Percentiles rank a stretch among this genome's conserved stretches.
Conservation (phyloP, 148 eudicot genomes). For the Mesembryanthemum crystallinum region DNA sequence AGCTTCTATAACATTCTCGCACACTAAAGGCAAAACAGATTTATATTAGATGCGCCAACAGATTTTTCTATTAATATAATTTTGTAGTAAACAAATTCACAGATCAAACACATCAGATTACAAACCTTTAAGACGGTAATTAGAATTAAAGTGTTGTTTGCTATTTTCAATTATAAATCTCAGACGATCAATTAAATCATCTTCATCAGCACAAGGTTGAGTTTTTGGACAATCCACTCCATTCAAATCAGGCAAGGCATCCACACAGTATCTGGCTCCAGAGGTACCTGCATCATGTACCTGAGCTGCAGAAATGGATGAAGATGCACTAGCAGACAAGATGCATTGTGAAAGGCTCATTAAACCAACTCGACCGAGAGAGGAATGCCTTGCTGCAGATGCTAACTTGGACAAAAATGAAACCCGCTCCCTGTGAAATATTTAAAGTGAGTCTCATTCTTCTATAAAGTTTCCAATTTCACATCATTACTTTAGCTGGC, state of each 20-base stretch:
- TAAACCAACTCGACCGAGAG: constrained; percentile 87
- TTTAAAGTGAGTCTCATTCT: background rate
- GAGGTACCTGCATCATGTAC: constrained; percentile 17
- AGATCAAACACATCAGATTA: constrained; percentile 11
- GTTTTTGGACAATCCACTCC: constrained; percentile 21
- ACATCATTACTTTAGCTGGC: background rate
- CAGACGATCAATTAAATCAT: constrained; percentile 56
- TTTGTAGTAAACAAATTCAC: background rate
- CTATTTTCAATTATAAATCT: constrained; percentile 79
- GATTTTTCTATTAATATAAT: background rate
- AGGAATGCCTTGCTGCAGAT: constrained; percentile 53
- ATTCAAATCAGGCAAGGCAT: constrained; percentile 27
- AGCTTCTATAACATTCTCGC: constrained; percentile 66
- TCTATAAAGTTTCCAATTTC: background rate
- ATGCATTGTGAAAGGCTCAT: constrained; percentile 76
- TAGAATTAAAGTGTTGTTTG: constrained; percentile 89
- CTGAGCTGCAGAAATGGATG: constrained; percentile 39
- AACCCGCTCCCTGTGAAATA: constrained; percentile 56
- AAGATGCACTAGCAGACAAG: constrained; percentile 57
- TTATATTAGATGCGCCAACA: constrained; percentile 14
- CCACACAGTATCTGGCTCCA: constrained; percentile 21
- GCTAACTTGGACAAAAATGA: constrained; percentile 60
- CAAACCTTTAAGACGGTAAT: constrained; percentile 75
- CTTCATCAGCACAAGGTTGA: constrained; percentile 35
- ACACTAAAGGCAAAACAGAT: constrained; percentile 48